Percentiles rank a stretch among this genome's conserved stretches.
Conservation (phyloP, 176 grass and related monocot genomes). For the Aegilops umbellulata region DNA sequence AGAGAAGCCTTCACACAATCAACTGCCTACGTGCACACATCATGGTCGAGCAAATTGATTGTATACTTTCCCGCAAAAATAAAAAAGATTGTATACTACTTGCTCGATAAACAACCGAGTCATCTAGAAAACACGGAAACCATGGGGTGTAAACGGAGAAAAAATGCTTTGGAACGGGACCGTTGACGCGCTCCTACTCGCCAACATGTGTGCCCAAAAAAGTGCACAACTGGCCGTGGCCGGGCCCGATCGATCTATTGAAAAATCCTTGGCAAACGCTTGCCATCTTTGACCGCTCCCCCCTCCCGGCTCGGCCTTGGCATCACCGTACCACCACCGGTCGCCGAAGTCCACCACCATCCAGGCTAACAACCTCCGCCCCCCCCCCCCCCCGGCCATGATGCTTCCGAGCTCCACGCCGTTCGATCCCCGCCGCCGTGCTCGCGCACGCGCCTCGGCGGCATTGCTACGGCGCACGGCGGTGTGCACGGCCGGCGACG, state of each 20-base stretch:
- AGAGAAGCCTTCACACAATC: background rate
- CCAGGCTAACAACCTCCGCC: background rate
- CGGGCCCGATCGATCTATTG: background rate
- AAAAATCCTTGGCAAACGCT: background rate
- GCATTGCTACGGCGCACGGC: no score
- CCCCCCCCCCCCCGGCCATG: background rate
- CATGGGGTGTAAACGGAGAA: background rate
- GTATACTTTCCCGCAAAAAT: no score
- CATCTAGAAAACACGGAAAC: background rate
- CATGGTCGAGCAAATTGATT: background rate
- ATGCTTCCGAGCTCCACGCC: background rate
- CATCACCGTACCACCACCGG: background rate
- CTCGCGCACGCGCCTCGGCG: no score
- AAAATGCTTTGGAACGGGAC: background rate
- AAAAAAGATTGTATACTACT: no score
- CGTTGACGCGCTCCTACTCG: constrained; percentile 21
- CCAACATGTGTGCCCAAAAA: background rate
- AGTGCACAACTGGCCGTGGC: background rate
- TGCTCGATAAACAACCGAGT: no score
- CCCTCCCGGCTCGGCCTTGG: background rate
- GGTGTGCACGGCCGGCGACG: no score
- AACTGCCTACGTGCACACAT: background rate
- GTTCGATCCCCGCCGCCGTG: background rate
- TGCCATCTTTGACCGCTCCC: constrained; percentile 23
- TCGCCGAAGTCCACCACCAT: background rate